These are phyloP conservation scores for Trichoderma sp. DNA, from an alignment of 2,329 filamentous ascomycete genomes.

Conservation along the genomic window DNA sequence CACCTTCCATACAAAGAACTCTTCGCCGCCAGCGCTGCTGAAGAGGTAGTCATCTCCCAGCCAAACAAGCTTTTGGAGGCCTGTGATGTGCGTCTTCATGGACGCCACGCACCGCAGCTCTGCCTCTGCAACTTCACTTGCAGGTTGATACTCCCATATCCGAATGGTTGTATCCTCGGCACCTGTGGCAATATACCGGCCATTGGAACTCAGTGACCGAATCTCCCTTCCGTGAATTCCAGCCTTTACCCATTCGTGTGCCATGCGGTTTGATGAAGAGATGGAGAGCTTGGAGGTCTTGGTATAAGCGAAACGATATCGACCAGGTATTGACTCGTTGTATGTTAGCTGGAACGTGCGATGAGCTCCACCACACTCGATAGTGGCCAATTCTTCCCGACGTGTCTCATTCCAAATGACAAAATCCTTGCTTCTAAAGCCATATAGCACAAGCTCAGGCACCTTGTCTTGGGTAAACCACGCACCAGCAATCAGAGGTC, in stretches of 20 bases:
- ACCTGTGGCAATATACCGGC: constrained; percentile 57
- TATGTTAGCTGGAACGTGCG: constrained; percentile 63
- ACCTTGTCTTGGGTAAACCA: constrained; percentile 48
- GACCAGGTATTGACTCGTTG: constrained; percentile 31
- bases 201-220: constrained; percentile 46
- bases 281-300: constrained; percentile 57
- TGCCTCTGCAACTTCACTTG: constrained; percentile 9
- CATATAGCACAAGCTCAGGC: constrained; percentile 67
- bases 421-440: constrained; percentile 78
- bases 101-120: constrained; percentile 55
- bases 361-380: constrained; percentile 84
- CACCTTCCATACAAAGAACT: constrained; percentile 82
- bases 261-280: constrained; percentile 41
- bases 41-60: constrained; percentile 70
- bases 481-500: constrained; percentile 71
- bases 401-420: constrained; percentile 75
- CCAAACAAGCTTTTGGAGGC: constrained; percentile 80
- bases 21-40: constrained; percentile 82
- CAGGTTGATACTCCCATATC: constrained; percentile 56
- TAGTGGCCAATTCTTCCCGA: constrained; percentile 64
- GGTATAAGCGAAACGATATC: constrained; percentile 67
- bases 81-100: constrained; percentile 75
- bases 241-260: constrained; percentile 52
- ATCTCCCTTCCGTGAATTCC: constrained; percentile 89
- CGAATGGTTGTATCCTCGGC: constrained; percentile 74